Evolutionary conservation across 768 basidiomycete species (phyloP).

Genomic region (Dioszegia aurantiaca): DNA sequence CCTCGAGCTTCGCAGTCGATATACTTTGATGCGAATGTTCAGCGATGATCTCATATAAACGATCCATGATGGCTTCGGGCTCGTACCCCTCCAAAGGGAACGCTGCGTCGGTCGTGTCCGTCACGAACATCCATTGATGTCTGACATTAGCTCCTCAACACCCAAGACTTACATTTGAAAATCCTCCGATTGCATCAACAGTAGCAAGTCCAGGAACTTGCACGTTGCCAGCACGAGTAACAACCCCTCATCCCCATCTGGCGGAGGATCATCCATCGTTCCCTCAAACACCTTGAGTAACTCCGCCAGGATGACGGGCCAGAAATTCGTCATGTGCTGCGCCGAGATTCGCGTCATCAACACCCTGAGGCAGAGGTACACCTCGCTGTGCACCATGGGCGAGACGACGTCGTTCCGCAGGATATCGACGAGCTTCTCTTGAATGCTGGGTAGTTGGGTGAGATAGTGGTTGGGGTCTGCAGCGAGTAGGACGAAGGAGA

Average conservation of each 20-base stretch:
- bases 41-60: slow-evolving; percentile 78
- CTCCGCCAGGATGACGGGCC: slow-evolving; percentile 93
- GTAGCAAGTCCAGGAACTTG: slow-evolving; percentile 89
- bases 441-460: slow-evolving; percentile 84
- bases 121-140: slow-evolving; percentile 98
- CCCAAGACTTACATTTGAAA: slow-evolving; percentile 77
- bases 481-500: slow-evolving; percentile 80
- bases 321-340: slow-evolving; percentile 89
- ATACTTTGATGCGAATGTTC: slow-evolving; percentile 24
- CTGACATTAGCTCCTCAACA: slow-evolving; percentile 39
- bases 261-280: slow-evolving; percentile 66
- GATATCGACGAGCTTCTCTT: slow-evolving; percentile 93
- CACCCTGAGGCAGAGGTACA: slow-evolving; percentile 88
- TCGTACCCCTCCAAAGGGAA: slow-evolving; percentile 75
- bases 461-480: slow-evolving; percentile 90
- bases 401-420: slow-evolving; percentile 71
- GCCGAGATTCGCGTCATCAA: slow-evolving; percentile 83
- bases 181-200: slow-evolving; percentile 90
- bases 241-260: slow-evolving; percentile 79
- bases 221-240: slow-evolving; percentile 79
- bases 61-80: slow-evolving; percentile 86
- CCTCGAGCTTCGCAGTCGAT: not conserved
- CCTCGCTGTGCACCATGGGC: slow-evolving; percentile 85
- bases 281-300: slow-evolving; percentile 88
- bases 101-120: slow-evolving; percentile 92